Base-by-base conservation (phyloP, 2,329 filamentous ascomycete species). In the Pseudonectria foliicola region DNA sequence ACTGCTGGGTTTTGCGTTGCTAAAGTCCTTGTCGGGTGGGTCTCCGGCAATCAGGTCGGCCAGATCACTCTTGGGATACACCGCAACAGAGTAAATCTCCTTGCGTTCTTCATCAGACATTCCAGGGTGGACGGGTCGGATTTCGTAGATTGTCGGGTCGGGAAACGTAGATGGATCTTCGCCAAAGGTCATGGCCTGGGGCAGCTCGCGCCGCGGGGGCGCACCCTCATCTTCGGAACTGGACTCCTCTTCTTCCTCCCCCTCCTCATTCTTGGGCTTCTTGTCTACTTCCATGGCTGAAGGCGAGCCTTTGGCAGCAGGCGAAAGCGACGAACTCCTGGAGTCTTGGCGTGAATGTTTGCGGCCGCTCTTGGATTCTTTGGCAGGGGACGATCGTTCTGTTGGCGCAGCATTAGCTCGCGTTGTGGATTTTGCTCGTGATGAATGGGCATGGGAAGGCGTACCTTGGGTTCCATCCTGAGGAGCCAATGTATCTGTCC, bases 91-190 rank as follows among this genome's bases (percentile, higher is more conserved):
- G 59, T 86, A 93, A 34, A 96, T 90, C 47, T 84, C 77, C 55
- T 83, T 88, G 59, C 82, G 85, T 52, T 94, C 82, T n/a, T 90
- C 82, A 38, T 88, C 78, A 3, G 78, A 72, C 82, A 95, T 94
- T 44, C 74, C 80, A 1, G 80, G 73, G 1, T 75, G 73, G 15
- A 89, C 71, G 0, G 81, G 71, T 37, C 81, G 80, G 43, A 98
- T 95, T 56, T 98, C 85, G 66, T 98, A 98, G 32, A 95, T 74
- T 25, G 90, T 95, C 2, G 89, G 88, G 55, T 98, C 92, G 13
- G 77, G 77, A 52, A 90, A 95, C n/a, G 80, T 87, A 16, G 87
- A 85, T 0, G 90, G 90, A 54, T 96, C 88, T 26, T 90, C 82
- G 39, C 90, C 90, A 58, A 95, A 96, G 1, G 87, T 89, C 61